These are phyloP conservation scores for Aspergillus fructus DNA, from an alignment of 2,329 filamentous ascomycete species.

Conservation along the genomic window DNA sequence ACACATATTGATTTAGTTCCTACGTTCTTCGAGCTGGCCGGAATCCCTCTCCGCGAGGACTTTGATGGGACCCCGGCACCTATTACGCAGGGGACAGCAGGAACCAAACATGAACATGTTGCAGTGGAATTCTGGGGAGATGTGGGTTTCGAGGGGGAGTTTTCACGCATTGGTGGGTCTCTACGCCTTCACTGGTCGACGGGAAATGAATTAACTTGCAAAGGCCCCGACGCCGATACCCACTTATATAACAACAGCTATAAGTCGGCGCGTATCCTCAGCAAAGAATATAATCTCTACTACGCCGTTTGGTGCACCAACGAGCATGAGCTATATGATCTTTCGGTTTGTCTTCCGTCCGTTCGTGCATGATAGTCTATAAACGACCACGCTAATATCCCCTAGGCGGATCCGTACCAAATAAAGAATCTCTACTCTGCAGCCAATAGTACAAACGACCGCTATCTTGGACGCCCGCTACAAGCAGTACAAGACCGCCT, in stretches of 20 bases:
- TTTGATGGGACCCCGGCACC: constrained; percentile 55
- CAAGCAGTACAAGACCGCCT: constrained; percentile 26
- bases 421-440: constrained; percentile 33
- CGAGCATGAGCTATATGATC: constrained; percentile 44
- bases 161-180: constrained; percentile 24
- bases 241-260: constrained; percentile 37
- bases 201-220: background rate
- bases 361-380: too few species aligned
- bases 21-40: constrained; percentile 51
- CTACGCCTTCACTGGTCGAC: background rate
- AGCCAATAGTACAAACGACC: too few species aligned
- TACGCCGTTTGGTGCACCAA: constrained; percentile 44
- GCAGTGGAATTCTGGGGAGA: constrained; percentile 58
- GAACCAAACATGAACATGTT: constrained; percentile 49
- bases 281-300: constrained; percentile 37
- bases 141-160: constrained; percentile 20
- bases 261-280: constrained; percentile 39
- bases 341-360: constrained; percentile 23
- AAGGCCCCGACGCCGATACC: background rate
- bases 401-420: constrained; percentile 38
- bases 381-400: background rate
- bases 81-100: constrained; percentile 17
- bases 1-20: constrained; percentile 53
- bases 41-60: constrained; percentile 40
- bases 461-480: background rate